Evolutionary conservation across 1,284 basidiomycete species (phyloP), one percentile per base, ranked within the genome.

Genomic region (Boletellus deceptivus): DNA sequence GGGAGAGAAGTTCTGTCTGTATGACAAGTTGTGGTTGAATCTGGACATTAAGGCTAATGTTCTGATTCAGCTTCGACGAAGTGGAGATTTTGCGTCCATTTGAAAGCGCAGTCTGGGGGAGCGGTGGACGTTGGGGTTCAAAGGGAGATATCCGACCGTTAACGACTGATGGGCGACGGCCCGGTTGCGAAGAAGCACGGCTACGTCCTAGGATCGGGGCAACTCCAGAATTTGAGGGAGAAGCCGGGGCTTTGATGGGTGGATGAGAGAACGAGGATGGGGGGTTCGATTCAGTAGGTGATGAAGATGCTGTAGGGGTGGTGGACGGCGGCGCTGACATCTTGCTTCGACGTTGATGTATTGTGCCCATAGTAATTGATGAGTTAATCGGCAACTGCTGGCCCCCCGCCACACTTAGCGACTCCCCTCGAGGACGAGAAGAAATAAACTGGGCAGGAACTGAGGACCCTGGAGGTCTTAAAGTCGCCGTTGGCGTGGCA

Each of bases 131-230:
- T 47, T 74, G 73, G 43, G 56, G 48, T 46, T 77, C 77, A 35
- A 69, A 62, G 22, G 75, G 77, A 22, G 77, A 78, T 53, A 74
- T 69, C 43, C 75, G 71, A 46, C 76, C 76, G 50, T 73, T 73
- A 36, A 72, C 63, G 22, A 81, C 55, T n/a, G 81, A 79, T 33
- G 83, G 80, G 54, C 83, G 74, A 49, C 83, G 77, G 31, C 82
- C 83, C 41, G 86, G 86, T 55, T 87, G 85, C 34, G 86, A 88
- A 18, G 76, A 79, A 45, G 84, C 84, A 39, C 89, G 79, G 54
- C 62, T 76, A 49, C 88, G 79, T 33, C 77, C 77, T 5, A 35
- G 61, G 46, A 40, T 63, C 55, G 49, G 60, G 45, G 49, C 64
- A 45, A 48, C 64, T 61, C 48, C 69, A 57, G 50, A 72, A 67